Conservation (phyloP, 352 stramenopile genomes). For the Thraustotheca clavata region DNA sequence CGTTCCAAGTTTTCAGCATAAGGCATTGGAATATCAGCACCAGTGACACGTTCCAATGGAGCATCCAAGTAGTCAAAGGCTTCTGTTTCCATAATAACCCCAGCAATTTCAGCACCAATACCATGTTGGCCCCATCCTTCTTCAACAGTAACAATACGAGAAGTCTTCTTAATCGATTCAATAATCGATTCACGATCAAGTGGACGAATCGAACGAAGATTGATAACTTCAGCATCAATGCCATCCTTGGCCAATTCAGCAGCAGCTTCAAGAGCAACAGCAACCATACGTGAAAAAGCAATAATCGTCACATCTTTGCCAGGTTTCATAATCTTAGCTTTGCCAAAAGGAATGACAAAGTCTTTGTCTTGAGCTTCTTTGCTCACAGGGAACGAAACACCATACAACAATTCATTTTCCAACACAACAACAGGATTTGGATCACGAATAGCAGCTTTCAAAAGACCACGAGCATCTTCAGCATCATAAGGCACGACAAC, state of each 20-base stretch:
- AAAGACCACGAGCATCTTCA: constrained; percentile 97
- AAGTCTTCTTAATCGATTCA: constrained; percentile 97
- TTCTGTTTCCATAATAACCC: constrained; percentile 97
- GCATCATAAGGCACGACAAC: constrained; percentile 95
- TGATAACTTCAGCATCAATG: constrained; percentile 95
- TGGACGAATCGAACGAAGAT: constrained; percentile 90
- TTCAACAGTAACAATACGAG: constrained; percentile 95
- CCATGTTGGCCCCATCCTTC: constrained; percentile 95
- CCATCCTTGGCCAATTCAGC: constrained; percentile 91
- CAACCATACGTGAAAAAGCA: constrained; percentile 96
- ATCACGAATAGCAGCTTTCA: constrained; percentile 99
- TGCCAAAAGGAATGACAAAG: constrained; percentile 97
- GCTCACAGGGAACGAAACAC: constrained; percentile 94
- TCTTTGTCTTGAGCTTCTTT: constrained; percentile 96
- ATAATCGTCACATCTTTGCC: constrained; percentile 98
- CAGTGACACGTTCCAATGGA: constrained; percentile 94
- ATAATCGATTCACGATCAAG: constrained; percentile 97
- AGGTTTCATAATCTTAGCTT: constrained; percentile 97
- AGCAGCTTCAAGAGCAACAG: constrained; percentile 93
- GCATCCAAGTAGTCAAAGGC: constrained; percentile 99
- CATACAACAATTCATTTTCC: constrained; percentile 99
- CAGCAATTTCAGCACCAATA: constrained; percentile 96
- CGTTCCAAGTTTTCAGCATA: constrained; percentile 97
- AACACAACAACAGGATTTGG: constrained; percentile 98
- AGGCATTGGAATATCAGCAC: constrained; percentile 98